These are phyloP conservation scores for Bipolaris bicolor DNA, from an alignment of 2,329 filamentous ascomycete genomes.

Conservation along the genomic window DNA sequence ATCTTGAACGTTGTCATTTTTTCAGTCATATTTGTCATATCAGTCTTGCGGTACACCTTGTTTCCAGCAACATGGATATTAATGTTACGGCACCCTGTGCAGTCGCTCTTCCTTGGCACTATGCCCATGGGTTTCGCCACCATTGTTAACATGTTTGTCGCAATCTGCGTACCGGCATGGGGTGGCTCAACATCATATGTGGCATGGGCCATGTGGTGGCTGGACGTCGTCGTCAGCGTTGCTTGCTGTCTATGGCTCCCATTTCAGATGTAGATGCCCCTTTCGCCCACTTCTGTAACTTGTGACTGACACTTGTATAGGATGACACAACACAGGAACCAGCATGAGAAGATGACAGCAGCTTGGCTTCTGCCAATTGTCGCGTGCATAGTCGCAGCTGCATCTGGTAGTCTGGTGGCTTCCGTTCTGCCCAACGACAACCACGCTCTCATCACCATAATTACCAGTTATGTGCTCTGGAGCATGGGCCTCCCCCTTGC, in stretches of 20 bases:
- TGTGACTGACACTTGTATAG: constrained; percentile 11
- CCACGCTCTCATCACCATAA: constrained; percentile 65
- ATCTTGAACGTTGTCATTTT: constrained; percentile 64
- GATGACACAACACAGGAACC: constrained; percentile 38
- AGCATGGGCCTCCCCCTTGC: constrained; percentile 67
- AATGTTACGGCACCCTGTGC: constrained; percentile 71
- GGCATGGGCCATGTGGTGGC: constrained; percentile 58
- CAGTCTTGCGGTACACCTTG: constrained; percentile 64
- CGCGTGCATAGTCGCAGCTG: constrained; percentile 67
- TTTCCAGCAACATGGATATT: constrained; percentile 69
- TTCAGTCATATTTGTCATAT: constrained; percentile 58
- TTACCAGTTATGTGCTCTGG: constrained; percentile 71
- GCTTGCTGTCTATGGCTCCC: constrained; percentile 46
- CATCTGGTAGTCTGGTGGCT: constrained; percentile 67
- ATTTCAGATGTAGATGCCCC: constrained; percentile 31
- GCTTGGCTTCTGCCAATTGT: constrained; percentile 70
- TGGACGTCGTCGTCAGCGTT: constrained; percentile 54
- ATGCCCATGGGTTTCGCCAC: constrained; percentile 73
- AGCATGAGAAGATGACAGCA: constrained; percentile 62
- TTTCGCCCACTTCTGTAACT: neutral
- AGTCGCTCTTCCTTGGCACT: constrained; percentile 70
- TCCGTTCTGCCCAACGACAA: constrained; percentile 60
- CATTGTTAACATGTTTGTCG: constrained; percentile 69
- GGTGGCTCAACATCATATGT: constrained; percentile 57
- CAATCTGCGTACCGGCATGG: constrained; percentile 65